phyloP scores from a whole-genome alignment of 2,329 filamentous ascomycete genomes.

The Claviceps arundinis region DNA sequence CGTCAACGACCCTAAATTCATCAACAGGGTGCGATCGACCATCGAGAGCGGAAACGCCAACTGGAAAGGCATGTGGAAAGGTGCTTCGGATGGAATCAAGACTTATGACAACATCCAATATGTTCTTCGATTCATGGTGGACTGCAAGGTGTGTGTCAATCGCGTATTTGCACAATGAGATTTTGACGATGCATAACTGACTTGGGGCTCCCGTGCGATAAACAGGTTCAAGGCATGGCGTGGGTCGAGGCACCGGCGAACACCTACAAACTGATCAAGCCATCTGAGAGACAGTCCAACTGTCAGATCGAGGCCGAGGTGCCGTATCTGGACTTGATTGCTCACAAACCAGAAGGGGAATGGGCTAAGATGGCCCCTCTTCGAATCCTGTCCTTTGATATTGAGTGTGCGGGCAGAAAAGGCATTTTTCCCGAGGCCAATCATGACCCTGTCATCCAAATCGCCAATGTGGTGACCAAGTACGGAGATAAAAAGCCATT shows the following conservation, averaged over 20 bases:
- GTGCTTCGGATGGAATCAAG: constrained; percentile 54
- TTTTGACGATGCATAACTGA: constrained; percentile 6
- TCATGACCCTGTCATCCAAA: constrained; percentile 90
- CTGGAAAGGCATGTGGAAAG: constrained; percentile 81
- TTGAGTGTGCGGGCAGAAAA: constrained; percentile 94
- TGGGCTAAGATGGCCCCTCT: constrained; percentile 98
- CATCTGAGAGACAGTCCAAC: constrained; percentile 61
- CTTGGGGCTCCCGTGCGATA: not conserved
- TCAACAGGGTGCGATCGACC: constrained; percentile 13
- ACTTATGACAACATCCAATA: constrained; percentile 97
- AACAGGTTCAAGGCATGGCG: constrained; percentile 79
- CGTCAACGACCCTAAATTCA: constrained; percentile 57
- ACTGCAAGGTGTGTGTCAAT: constrained; percentile 52
- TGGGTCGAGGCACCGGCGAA: constrained; percentile 79
- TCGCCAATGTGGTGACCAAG: constrained; percentile 86
- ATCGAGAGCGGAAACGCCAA: constrained; percentile 71
- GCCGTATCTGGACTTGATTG: constrained; percentile 69
- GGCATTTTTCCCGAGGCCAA: constrained; percentile 92
- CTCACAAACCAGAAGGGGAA: constrained; percentile 79
- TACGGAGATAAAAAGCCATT: constrained; percentile 96
- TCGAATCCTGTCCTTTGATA: constrained; percentile 90
- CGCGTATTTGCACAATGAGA: not conserved
- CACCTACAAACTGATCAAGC: constrained; percentile 57
- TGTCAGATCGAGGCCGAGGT: constrained; percentile 92
- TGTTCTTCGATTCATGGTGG: constrained; percentile 92